Conservation (phyloP, 169 alveolate genomes). For the Plasmodium fragile region DNA sequence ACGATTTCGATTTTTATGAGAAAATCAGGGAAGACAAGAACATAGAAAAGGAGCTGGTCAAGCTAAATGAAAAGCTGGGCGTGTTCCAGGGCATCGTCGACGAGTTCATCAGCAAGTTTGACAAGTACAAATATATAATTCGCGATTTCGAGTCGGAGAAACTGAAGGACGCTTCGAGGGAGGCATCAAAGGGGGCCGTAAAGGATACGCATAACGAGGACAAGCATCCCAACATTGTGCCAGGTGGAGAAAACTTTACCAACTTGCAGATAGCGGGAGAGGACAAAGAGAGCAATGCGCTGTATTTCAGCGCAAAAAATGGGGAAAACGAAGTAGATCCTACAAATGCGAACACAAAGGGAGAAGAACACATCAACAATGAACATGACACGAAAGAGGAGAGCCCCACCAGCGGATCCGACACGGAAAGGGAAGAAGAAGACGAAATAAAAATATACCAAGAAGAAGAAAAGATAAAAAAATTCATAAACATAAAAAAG, state of each 20-base stretch:
- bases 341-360: not conserved
- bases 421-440: not conserved
- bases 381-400: slow-evolving; percentile 3
- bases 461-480: slow-evolving; percentile 73
- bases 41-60: slow-evolving; percentile 63
- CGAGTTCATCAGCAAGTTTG: slow-evolving; percentile 47
- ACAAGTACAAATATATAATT: slow-evolving; percentile 71
- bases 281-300: not conserved
- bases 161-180: not conserved
- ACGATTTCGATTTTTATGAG: slow-evolving; percentile 57
- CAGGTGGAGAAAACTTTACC: not conserved
- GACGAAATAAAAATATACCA: slow-evolving; percentile 19
- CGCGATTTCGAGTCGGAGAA: slow-evolving; percentile 32
- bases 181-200: not conserved
- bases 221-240: not conserved
- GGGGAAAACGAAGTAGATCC: not conserved
- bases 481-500: slow-evolving; percentile 53
- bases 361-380: not conserved
- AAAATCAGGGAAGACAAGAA: slow-evolving; percentile 58
- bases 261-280: not conserved
- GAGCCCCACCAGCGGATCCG: not conserved
- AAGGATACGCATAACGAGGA: not conserved
- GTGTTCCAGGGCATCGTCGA: slow-evolving; percentile 51
- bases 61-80: slow-evolving; percentile 50
- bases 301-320: not conserved